These are phyloP conservation scores for Pyronema omphalodes DNA, from an alignment of 495 filamentous ascomycete genomes.

Conservation along the genomic window DNA sequence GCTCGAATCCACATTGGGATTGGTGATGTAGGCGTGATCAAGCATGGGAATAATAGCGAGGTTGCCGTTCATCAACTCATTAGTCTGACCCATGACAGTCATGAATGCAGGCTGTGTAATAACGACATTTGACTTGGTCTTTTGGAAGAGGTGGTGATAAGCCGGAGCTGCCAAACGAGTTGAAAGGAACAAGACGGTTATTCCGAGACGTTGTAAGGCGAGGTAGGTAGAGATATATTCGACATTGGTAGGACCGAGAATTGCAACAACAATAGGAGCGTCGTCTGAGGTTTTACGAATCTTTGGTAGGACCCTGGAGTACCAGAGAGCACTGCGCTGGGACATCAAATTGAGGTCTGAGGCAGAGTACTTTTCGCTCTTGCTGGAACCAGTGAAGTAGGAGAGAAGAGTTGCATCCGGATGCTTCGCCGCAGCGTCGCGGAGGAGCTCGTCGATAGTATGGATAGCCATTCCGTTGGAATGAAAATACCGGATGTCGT, in stretches of 20 bases:
- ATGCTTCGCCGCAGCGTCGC: not conserved
- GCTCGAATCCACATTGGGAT: slow-evolving; percentile 5
- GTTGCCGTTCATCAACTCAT: not conserved
- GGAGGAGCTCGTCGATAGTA: slow-evolving; percentile 17
- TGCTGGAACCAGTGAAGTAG: slow-evolving; percentile 4
- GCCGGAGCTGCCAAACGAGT: slow-evolving; percentile 36
- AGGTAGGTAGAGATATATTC: slow-evolving; percentile 39
- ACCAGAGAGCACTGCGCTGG: slow-evolving; percentile 12
- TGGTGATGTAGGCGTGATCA: not conserved
- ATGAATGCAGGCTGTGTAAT: slow-evolving; percentile 29
- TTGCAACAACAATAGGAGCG: slow-evolving; percentile 26
- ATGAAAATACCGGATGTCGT: too few relatives aligned
- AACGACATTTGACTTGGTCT: slow-evolving; percentile 29
- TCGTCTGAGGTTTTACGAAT: slow-evolving; percentile 12
- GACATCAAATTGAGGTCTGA: slow-evolving; percentile 13
- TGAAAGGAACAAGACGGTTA: slow-evolving; percentile 40
- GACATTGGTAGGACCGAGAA: slow-evolving; percentile 37
- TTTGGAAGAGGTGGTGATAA: slow-evolving; percentile 33
- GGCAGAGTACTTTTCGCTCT: slow-evolving; percentile 10
- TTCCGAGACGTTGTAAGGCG: slow-evolving; percentile 40
- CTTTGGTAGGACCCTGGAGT: slow-evolving; percentile 7
- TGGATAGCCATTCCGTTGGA: not conserved
- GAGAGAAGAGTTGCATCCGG: slow-evolving; percentile 2
- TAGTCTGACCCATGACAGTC: slow-evolving; percentile 25
- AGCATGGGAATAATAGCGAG: not conserved